Base-by-base conservation (phyloP, 2,329 filamentous ascomycete genomes). In the Phialophora tarda region DNA sequence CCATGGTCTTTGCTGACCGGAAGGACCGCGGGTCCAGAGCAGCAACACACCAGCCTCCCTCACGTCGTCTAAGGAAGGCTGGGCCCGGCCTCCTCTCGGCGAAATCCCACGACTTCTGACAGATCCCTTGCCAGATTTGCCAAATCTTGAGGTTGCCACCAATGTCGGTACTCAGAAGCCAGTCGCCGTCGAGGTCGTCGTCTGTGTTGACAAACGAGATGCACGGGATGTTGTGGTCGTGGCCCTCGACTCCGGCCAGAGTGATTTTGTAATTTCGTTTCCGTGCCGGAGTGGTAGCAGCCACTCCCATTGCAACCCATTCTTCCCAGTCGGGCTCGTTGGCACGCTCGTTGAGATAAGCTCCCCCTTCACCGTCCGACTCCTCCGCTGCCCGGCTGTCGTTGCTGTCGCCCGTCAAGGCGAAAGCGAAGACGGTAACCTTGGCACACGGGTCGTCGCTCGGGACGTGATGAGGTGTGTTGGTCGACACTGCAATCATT, bases 401-500 rank as follows among this genome's bases (percentile, higher is more conserved):
- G 26, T n/a, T 2, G 38, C 65, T 69, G n/a, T 74, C 59, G 50
- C 80, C 76, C 2, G 81, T 77, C 60, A 89, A 78, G 0, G 71
- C 73, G 51, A 74, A 73, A 11, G 72, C 73, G 55, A 73, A 73
- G 26, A 74, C 69, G 21, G 71, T 73, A 26, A 73, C 62, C 53
- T 68, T 71, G 24, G 70, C 69, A 50, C 67, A 69, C 26, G 63
- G 62, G 63, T 72, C 70, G 21, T 67, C 71, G 50, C 26, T 63
- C n/a, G 59, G 32, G 32, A 65, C 54, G 38, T 68, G 59, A 41
- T 69, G 58, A 14, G 66, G 64, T 0, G 84, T 85, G 75, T 99
- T 99, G 0, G 91, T 88, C 72, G 91, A 91, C 47, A 96, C 89
- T 0, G 94, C 95, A 69, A 99, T 90, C 68, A 97, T 81, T 0